Percentiles rank a stretch among this genome's conserved stretches.
These are phyloP conservation scores for Thalia dealbata DNA, from an alignment of 176 grass and related monocot genomes.

Conservation along the genomic window DNA sequence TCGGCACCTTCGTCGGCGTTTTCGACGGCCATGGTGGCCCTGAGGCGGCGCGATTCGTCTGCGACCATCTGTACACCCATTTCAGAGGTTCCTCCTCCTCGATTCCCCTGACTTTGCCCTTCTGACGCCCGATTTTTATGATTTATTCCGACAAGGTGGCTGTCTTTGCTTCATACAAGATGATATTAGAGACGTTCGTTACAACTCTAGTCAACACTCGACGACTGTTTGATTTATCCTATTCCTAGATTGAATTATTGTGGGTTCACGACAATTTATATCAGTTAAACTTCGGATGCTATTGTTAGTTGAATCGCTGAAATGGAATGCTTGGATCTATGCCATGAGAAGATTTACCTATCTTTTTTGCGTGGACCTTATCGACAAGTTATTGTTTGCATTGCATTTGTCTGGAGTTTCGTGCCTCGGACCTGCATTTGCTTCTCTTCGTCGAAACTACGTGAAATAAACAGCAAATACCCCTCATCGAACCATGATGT, in stretches of 20 bases:
- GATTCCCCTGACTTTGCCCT: neutral
- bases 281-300: neutral
- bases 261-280: neutral
- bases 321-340: neutral
- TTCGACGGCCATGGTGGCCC: slow-evolving; percentile 81
- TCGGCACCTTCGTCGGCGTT: slow-evolving; percentile 65
- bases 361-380: neutral
- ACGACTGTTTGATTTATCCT: neutral
- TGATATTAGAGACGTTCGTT: neutral
- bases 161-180: neutral
- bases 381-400: neutral
- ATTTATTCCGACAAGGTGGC: neutral
- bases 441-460: neutral
- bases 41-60: slow-evolving; percentile 66
- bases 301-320: neutral
- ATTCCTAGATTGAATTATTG: neutral
- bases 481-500: neutral
- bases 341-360: neutral
- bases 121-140: neutral
- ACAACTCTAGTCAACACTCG: too few relatives aligned
- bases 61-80: slow-evolving; percentile 53
- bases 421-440: neutral
- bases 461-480: neutral
- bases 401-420: neutral
- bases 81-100: slow-evolving; percentile 44